Evolutionary conservation across 2,329 filamentous ascomycete genomes (phyloP).

Genomic region (Mycogone perniciosa): DNA sequence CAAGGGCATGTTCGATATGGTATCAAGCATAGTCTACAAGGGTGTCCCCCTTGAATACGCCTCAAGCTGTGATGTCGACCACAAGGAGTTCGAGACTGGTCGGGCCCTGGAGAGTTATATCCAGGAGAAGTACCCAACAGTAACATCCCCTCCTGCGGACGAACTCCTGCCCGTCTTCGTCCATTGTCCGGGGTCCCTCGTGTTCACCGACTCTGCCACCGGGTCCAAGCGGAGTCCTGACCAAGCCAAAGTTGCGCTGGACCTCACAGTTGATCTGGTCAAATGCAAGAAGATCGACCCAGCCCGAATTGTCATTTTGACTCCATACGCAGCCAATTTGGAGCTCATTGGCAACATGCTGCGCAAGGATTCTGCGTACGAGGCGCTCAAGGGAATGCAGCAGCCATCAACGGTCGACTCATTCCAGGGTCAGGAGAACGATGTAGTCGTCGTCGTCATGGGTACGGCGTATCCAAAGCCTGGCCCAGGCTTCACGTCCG

Average conservation of each 20-base stretch:
- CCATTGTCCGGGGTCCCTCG: not conserved
- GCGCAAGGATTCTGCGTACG: slow-evolving; percentile 10
- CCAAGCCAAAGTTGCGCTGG: not conserved
- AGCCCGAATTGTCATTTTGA: slow-evolving; percentile 10
- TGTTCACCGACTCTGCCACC: not conserved
- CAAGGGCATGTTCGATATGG: not conserved
- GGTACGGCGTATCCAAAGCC: slow-evolving; percentile 3
- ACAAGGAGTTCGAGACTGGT: too few relatives aligned
- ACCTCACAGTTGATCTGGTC: not conserved
- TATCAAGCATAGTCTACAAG: not conserved
- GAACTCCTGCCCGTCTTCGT: not conserved
- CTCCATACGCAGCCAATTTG: slow-evolving; percentile 17
- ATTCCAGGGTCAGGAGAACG: slow-evolving; percentile 21
- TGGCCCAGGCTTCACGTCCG: slow-evolving; percentile 15
- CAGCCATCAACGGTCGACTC: slow-evolving; percentile 14
- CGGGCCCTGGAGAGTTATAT: not conserved
- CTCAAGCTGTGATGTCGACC: too few relatives aligned
- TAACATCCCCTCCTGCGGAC: not conserved
- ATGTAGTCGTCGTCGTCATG: slow-evolving; percentile 19
- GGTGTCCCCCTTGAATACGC: too few relatives aligned
- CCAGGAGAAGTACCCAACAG: not conserved
- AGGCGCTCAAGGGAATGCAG: slow-evolving; percentile 9
- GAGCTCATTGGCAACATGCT: slow-evolving; percentile 6
- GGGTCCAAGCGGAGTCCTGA: not conserved
- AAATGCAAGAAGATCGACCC: not conserved